These are phyloP conservation scores for Knoxia roxburghii DNA, from an alignment of 257 asterid species.

Conservation along the genomic window DNA sequence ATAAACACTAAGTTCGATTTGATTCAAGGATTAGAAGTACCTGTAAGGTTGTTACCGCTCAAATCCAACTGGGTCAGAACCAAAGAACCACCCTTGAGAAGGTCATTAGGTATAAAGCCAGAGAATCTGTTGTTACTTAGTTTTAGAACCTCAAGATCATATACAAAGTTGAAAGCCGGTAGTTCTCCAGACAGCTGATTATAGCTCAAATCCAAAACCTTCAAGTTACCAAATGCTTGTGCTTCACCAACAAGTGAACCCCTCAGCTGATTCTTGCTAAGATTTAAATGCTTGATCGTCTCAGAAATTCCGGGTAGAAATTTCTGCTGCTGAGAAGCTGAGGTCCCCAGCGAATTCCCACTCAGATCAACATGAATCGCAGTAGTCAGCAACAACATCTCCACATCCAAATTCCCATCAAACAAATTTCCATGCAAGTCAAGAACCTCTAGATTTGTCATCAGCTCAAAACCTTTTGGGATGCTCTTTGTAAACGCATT, in stretches of 20 bases:
- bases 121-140: constrained; percentile 71
- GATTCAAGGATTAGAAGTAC: constrained; percentile 25
- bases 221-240: constrained; percentile 60
- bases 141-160: constrained; percentile 75
- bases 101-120: constrained; percentile 72
- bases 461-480: constrained; percentile 74
- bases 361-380: constrained; percentile 80
- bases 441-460: constrained; percentile 61
- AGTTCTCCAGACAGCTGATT: constrained; percentile 84
- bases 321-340: constrained; percentile 38
- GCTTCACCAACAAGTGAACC: constrained; percentile 73
- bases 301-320: constrained; percentile 54
- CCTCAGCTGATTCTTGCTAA: constrained; percentile 60
- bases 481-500: constrained; percentile 57
- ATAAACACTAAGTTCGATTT: neutral
- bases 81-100: constrained; percentile 78
- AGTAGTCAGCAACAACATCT: constrained; percentile 56
- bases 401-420: constrained; percentile 64
- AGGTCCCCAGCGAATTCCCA: constrained; percentile 54
- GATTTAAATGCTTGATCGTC: constrained; percentile 62
- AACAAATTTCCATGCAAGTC: constrained; percentile 89
- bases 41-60: constrained; percentile 84
- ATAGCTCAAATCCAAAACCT: constrained; percentile 85
- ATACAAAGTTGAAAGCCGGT: constrained; percentile 80
- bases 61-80: constrained; percentile 76